A percentile compares a stretch with the other conserved stretches of the same genome.
Conservation (phyloP, 176 grass and related monocot genomes). For the Avena atlantica region DNA sequence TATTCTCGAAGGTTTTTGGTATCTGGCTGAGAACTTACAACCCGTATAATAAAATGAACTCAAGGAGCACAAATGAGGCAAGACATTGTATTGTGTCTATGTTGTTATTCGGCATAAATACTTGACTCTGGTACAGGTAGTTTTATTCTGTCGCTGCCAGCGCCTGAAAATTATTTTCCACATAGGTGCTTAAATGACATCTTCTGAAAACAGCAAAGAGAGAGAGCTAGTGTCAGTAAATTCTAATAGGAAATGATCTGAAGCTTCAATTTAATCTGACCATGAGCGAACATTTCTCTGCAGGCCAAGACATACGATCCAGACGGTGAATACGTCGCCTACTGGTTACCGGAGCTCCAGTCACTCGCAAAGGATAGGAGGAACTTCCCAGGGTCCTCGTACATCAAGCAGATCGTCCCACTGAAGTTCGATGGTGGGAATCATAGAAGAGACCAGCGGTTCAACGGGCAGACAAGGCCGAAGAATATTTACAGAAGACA, state of each 20-base stretch:
- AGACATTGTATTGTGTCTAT: not conserved
- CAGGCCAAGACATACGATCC: conserved; percentile 88
- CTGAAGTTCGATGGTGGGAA: conserved; percentile 47
- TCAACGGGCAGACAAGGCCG: conserved; percentile 48
- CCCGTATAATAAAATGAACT: not conserved
- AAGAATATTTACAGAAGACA: conserved; percentile 58
- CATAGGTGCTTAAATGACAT: not conserved
- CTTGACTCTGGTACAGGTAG: not conserved
- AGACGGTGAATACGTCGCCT: conserved; percentile 69
- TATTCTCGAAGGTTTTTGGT: not conserved
- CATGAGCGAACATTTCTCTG: not conserved
- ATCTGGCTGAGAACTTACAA: not conserved
- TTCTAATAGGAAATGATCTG: not conserved
- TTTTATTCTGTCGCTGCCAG: not conserved
- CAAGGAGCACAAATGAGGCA: not conserved
- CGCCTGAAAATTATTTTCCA: not conserved
- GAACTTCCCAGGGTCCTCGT: conserved; percentile 75
- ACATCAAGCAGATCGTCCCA: conserved; percentile 80
- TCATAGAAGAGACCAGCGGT: conserved; percentile 54
- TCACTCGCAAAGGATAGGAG: conserved; percentile 62
- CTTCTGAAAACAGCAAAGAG: not conserved
- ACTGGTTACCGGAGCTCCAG: conserved; percentile 75
- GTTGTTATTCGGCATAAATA: not conserved
- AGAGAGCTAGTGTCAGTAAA: not conserved
- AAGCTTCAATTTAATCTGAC: conserved; percentile 8